Base-by-base conservation (phyloP, 23 red algal species). In the Gracilaria domingensis region DNA sequence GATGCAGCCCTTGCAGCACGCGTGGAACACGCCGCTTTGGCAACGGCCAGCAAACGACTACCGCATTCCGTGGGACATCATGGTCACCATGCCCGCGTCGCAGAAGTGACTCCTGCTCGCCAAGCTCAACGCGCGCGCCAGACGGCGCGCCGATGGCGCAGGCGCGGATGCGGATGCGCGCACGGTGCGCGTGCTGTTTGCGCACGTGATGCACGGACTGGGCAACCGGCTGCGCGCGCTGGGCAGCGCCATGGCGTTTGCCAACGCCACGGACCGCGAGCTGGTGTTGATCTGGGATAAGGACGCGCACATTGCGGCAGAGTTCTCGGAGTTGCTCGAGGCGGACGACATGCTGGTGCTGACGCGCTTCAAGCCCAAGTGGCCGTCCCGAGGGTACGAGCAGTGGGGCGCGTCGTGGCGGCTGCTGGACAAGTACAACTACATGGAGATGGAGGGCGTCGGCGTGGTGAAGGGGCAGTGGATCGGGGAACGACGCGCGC, bases 191-290 rank as follows among this genome's bases (percentile, higher is more conserved):
- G 50, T 96, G 40, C 58, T 96, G 24, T 88, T 96, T 30, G 53
- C 45, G 29, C 88, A 96, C 62, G 73, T 67, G 42, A 88, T 93
- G 81, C 89, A 96, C 34, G 95, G 95, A 18, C 83, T 96, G 37
- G 95, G 95, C 48, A 93, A 92, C 79, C 83, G 95, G 38, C 79
- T 96, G 39, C 95, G 82, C 53, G 95, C 95, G 23, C 75, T 93
- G 34, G 95, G 66, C 34, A 88, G 82, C 34, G 54, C 81, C 28
- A 81, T 93, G 88, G 69, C 95, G 30, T 93, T 96, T 83, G 88
- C 95, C 0, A 82, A 79, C 50, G 53, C 33, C 17, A 89, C 71
- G 35, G 51, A 76, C 35, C 79, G 81, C 51, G 83, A 81, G 64
- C 58, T 89, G 38, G 82, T 96, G 66, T 23, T 96, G 16, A 78